Evolutionary conservation across 768 basidiomycete genomes (phyloP), one percentile per base, ranked within the genome.

Genomic region (Russula olivacea): DNA sequence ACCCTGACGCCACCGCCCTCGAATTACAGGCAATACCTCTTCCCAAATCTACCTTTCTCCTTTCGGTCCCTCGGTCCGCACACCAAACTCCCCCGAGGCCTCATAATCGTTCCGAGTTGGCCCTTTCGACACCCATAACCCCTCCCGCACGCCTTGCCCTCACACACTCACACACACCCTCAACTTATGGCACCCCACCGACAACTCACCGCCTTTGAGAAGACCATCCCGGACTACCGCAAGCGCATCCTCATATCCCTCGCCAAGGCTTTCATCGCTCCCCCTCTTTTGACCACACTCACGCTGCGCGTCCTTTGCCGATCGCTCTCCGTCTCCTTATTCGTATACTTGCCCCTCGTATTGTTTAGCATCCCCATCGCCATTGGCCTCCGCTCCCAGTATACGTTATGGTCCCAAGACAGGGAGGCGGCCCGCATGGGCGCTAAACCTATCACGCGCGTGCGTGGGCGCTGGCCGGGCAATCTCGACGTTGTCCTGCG

Each of bases 381-480:
- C 28, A 57, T 65, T 15, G 28, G 19, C 43, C 19, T 63, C 6
- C 66, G 59, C 41, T 54, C 61, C 21, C n/a, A 59, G 14, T 62
- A 67, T 34, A 23, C 54, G 0, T 9, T 49, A 14, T 67, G 66
- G 66, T 3, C 15, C 1, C 66, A 68, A 21, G 62, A 54, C 32
- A 57, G 61, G 19, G 64, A 66, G 23, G 70, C 70, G 0, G 56
- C 61, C 51, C 54, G 56, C 9, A 49, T 68, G 28, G 68, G 65
- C 32, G 70, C 68, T 19, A 53, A 61, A 8, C 51, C 68, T 11
- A 66, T 72, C 50, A 68, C 74, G 12, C 66, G 67, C n/a, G 69
- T 74, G n/a, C 41, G 59, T 9, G 74, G 73, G 28, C 69, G 68
- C 61, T 72, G 72, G 69, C 73, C 72, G 1, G 74, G 74, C 11